Evolutionary conservation across 2,329 filamentous ascomycete genomes (phyloP), one percentile per base, ranked within the genome.

Genomic region (Botrytis elliptica): DNA sequence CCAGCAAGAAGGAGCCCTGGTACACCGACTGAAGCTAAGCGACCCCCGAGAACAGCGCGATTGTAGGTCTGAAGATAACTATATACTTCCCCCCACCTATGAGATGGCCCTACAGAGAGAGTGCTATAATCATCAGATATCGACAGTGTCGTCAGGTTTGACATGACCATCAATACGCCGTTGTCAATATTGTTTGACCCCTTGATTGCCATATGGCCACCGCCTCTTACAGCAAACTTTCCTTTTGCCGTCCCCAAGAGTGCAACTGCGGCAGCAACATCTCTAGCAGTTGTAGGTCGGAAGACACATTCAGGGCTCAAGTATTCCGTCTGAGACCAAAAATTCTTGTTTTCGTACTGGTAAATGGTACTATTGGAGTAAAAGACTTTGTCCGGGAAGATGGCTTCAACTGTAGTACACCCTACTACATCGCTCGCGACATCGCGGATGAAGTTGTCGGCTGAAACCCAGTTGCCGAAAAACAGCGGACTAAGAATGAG

Each of bases 51-150:
- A 29, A 57, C 52, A 57, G 52, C 52, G n/a, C 52, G 52, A 29
- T 57, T 18, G n/a, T 57, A 57, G n/a, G 52, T 57, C n/a, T 57
- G 52, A 57, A 57, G 52, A 57, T 57, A 57, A 57, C n/a, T 57
- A 57, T 57, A 57, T n/a, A 57, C 52, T 18, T 29, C n/a, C n/a
- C n/a, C 52, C 52, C 52, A 57, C 1, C n/a, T 16, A 18, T 57
- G n/a, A 29, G n/a, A 29, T 1, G 52, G 52, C 14, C 52, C 52
- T 6, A 57, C 52, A 57, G n/a, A 57, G n/a, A 57, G 14, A 4
- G n/a, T 57, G 52, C 52, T 57, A n/a, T 29, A 7, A 29, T 57
- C 52, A 29, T 57, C 14, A 18, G 52, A 57, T 57, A 57, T 57
- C 52, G 52, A 57, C 3, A 57, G 10, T 33, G 52, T 57, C n/a